phyloP scores from a whole-genome alignment of 73 alveolate species.

The Stentor coeruleus region DNA sequence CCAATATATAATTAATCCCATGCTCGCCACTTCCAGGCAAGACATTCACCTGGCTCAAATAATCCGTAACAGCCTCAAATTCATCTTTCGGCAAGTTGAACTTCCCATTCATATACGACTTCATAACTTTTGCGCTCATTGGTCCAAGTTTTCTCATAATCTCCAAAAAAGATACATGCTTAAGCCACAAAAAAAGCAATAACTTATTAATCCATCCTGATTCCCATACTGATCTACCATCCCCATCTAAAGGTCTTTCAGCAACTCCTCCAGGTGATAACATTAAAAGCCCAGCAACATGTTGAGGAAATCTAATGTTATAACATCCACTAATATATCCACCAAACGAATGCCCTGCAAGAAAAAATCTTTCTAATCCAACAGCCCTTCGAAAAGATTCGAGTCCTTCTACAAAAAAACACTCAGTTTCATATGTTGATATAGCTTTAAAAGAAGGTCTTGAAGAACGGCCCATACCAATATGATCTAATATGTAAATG shows the following conservation, averaged over 20 bases:
- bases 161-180: constrained; percentile 22
- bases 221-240: not conserved
- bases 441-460: constrained; percentile 44
- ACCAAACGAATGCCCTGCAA: constrained; percentile 84
- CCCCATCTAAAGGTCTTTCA: constrained; percentile 31
- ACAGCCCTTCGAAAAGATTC: constrained; percentile 54
- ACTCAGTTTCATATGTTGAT: constrained; percentile 50
- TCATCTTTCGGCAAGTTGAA: constrained; percentile 19
- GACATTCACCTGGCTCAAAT: constrained; percentile 34
- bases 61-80: constrained; percentile 9
- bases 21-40: constrained; percentile 51
- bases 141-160: constrained; percentile 35
- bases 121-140: constrained; percentile 2
- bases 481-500: constrained; percentile 55
- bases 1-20: constrained; percentile 25
- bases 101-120: not conserved
- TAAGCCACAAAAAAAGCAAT: constrained; percentile 28
- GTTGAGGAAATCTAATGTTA: constrained; percentile 55
- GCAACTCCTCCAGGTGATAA: constrained; percentile 19
- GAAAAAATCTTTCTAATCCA: constrained; percentile 44
- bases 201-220: not conserved
- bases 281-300: not conserved
- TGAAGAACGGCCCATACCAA: constrained; percentile 76
- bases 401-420: constrained; percentile 67
- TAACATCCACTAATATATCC: constrained; percentile 68